Evolutionary conservation across 2,329 filamentous ascomycete genomes (phyloP), one percentile per base, ranked within the genome.

Genomic region (Scytalidium lignicola): DNA sequence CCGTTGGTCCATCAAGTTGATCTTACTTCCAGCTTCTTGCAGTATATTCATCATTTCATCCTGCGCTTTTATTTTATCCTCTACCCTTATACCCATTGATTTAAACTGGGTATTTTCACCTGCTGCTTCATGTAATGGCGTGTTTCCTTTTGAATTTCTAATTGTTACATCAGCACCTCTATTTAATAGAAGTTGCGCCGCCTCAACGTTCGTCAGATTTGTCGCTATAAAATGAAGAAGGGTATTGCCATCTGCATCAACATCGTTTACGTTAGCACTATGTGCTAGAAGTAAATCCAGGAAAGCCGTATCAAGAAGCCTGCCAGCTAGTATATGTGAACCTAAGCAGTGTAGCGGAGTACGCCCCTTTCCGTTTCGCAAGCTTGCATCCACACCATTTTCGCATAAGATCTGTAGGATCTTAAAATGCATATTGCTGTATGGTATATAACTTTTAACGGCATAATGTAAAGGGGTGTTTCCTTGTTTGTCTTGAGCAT

Each of bases 201-300:
- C 52, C 17, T 58, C 43, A 39, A 53, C 50, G 47, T 63, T 54
- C 2, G 44, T 46, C 20, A 60, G n/a, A 49, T 58, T 51, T 39
- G 26, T 52, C n/a, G 58, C 53, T 47, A 58, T 52, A 22, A 58
- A 29, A 46, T 61, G 53, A 3, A 63, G 52, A 46, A 55, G 42
- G 4, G 56, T 61, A 37, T 57, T 55, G 26, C 58, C 53, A 43
- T 58, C 51, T 22, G 49, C 41, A 51, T 60, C 53, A 29, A 48
- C 26, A 43, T 54, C 46, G 29, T 57, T 51, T 23, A 59, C 50
- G 20, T 51, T 41, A 37, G 51, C 55, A 44, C 57, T 52, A 51
- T 59, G 43, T 15, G 48, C 50, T 15, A 61, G 4, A 44, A 61
- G 53, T 3, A 52, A 49, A 13, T 58, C 54, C 18, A 63, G 42